Evolutionary conservation across 148 eudicot genomes (phyloP).

Genomic region (Amaranthus cruentus): DNA sequence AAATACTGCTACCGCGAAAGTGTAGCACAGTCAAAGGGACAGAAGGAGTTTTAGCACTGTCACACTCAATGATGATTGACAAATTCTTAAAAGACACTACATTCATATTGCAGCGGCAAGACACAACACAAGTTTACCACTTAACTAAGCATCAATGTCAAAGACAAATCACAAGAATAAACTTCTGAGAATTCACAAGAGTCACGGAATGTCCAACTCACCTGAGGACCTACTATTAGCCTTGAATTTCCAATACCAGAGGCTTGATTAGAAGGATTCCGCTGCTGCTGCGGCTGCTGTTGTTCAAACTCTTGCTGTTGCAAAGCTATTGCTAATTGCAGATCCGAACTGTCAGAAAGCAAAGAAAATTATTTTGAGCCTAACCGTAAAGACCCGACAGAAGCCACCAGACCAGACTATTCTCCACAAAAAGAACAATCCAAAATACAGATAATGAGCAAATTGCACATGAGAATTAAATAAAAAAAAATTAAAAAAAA

Average conservation of each 20-base stretch:
- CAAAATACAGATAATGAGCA: background rate
- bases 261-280: slow-evolving; percentile 44
- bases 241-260: slow-evolving; percentile 39
- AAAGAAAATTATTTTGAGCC: background rate
- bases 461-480: background rate
- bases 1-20: too few relatives aligned
- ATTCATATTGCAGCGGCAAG: background rate
- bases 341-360: slow-evolving; percentile 61
- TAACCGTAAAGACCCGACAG: too few relatives aligned
- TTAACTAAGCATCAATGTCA: background rate
- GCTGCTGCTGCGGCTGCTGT: slow-evolving; percentile 38
- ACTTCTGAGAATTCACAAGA: background rate
- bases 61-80: background rate
- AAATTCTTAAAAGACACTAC: background rate
- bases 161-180: background rate
- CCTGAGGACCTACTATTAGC: slow-evolving; percentile 83
- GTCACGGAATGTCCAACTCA: slow-evolving; percentile 27
- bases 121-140: background rate
- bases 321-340: slow-evolving; percentile 85
- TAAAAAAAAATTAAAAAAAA: background rate
- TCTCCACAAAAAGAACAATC: background rate
- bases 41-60: too few relatives aligned
- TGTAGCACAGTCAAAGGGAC: too few relatives aligned
- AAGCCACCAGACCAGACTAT: background rate
- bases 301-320: slow-evolving; percentile 93